A percentile compares a stretch with the other conserved stretches of the same genome.
These are phyloP conservation scores for Fraxinus sp. DNA, from an alignment of 305 asterid species.

Conservation along the genomic window DNA sequence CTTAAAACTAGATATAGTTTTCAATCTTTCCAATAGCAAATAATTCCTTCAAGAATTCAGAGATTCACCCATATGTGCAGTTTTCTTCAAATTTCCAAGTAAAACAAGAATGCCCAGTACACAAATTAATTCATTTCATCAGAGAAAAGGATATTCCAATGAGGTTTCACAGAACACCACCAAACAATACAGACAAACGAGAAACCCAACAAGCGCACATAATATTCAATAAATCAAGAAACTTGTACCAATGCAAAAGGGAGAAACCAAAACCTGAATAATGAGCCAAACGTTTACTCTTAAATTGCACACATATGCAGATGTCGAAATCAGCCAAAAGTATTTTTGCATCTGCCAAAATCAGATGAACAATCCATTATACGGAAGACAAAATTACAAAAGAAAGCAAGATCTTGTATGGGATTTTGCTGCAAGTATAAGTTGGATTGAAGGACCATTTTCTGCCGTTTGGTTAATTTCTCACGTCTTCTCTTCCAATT, in stretches of 20 bases:
- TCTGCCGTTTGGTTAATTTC: too few relatives aligned
- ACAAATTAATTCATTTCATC: slow-evolving; percentile 26
- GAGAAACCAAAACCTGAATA: not conserved
- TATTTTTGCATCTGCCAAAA: too few relatives aligned
- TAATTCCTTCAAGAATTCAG: not conserved
- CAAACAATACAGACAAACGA: slow-evolving; percentile 16
- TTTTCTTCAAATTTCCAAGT: slow-evolving; percentile 9
- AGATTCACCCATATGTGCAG: too few relatives aligned
- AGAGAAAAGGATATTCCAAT: slow-evolving; percentile 19
- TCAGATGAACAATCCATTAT: too few relatives aligned
- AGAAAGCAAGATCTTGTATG: too few relatives aligned
- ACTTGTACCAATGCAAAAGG: slow-evolving; percentile 5
- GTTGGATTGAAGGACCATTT: too few relatives aligned
- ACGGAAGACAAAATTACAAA: too few relatives aligned
- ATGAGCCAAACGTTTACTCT: too few relatives aligned
- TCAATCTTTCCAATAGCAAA: not conserved
- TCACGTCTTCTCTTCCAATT: too few relatives aligned
- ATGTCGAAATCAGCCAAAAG: too few relatives aligned
- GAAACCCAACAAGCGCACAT: slow-evolving; percentile 11
- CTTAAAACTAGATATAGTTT: not conserved
- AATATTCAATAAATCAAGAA: slow-evolving; percentile 22
- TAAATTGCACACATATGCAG: too few relatives aligned
- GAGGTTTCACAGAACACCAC: slow-evolving; percentile 1
- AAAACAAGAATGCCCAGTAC: slow-evolving; percentile 32
- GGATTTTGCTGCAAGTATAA: too few relatives aligned